Evolutionary conservation across 257 asterid species (phyloP), one percentile per base, ranked within the genome.

Genomic region (Solanum clarkiae): DNA sequence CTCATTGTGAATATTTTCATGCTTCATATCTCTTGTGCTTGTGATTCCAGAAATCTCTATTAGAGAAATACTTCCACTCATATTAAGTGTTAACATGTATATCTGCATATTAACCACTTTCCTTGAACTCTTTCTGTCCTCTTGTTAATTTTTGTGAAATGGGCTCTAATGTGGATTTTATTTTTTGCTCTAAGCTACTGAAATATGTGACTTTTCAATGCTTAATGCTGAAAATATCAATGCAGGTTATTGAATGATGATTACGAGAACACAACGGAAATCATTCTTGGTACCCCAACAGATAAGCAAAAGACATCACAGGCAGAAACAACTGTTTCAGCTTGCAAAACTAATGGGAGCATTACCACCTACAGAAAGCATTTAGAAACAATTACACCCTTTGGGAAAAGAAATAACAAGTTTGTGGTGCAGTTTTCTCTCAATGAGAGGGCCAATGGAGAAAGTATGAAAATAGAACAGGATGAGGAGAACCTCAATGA

Each of bases 391-490:
- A 92, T 93, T 86, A 95, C 98, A 57, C 98, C 99, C 60, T 97
- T 97, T 88, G 97, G 97, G 84, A 88, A 94, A 85, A 92, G 99
- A 91, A 95, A 88, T 91, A 89, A 72, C 90, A 97, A 93, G 90
- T 97, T 94, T 88, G 94, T 91, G 40, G 96, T 97, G 86, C 98
- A 95, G 70, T 86, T 90, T 82, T 86, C 93, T 15, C 94, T 97
- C 85, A 94, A 94, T 88, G 95, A 94, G 88, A 90, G 84, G 26
- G 57, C 79, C 66, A 86, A 65, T 84, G 84, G 24, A 54, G 93
- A 87, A 82, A 87, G 85, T 59, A 63, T 89, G 84, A 91, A 90
- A 85, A 87, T 89, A 81, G 94, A 92, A 84, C 89, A 83, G 65
- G 91, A 86, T 75, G 85, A 51, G 56, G 91, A 85, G 84, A 89